Evolutionary conservation across 2,329 filamentous ascomycete genomes (phyloP), one percentile per base, ranked within the genome.

Genomic region (Rhynchosporium graminicola): DNA sequence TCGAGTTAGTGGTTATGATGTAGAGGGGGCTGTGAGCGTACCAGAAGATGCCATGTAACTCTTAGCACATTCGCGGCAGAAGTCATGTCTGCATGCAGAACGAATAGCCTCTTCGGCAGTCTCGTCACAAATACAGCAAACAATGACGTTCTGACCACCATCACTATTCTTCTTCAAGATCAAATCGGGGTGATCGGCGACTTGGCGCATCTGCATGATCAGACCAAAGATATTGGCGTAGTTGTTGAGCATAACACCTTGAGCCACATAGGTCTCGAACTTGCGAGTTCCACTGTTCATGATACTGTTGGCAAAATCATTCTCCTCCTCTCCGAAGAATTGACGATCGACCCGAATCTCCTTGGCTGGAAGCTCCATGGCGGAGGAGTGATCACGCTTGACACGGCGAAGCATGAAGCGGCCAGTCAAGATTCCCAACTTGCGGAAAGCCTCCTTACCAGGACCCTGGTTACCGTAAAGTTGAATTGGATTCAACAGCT

Each of bases 161-260:
- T 92, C 87, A 2, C 83, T 84, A 65, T 94, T 86, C 78, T 95
- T 97, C 79, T 94, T 96, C 65, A 98, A 78, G 55, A 99, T 90
- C 42, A 99, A 78, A 77, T 99, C 95, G 0, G 95, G 95, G 74
- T 99, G 95, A 69, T 99, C 95, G 7, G 95, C 92, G 31, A 97
- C 91, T 78, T 99, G 95, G 60, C 95, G 89, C 94, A 99, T 98
- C 76, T 97, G 93, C 92, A 98, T 98, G 73, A 99, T 97, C 60
- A 99, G 83, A 73, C 93, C 94, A 72, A 99, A 99, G 68, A 99
- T 98, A 75, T 99, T 99, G 79, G 95, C 95, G 70, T 98, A 98
- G 74, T 97, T 97, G 80, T 98, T 92, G 65, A 99, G 83, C 76
- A 99, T 86, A 26, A 98, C 94, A 79, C 92, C 93, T 67, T 92